Evolutionary conservation across 345 rosid genomes (phyloP), one percentile per base, ranked within the genome.

Genomic region (Adansonia digitata): DNA sequence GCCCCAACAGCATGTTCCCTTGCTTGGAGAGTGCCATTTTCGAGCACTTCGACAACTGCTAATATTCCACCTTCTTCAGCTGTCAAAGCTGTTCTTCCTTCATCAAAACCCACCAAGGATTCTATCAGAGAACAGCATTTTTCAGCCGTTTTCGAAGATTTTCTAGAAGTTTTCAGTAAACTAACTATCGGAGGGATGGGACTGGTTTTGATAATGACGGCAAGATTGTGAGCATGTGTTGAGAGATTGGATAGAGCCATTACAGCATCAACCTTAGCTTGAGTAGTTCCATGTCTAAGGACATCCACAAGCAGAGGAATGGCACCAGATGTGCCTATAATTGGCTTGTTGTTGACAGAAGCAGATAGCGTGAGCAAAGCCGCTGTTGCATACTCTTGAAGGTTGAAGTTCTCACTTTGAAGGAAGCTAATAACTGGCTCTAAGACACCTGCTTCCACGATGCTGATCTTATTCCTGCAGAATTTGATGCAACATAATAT

Each of bases 221-320:
- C 78, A 20, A 86, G 80, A 76, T 93, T 93, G 65, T 80, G 75
- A 4, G 85, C 51, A 77, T 74, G 72, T 0, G 98, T 91, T 29
- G 99, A 93, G 78, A 95, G 98, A 80, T 95, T 95, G 74, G 94
- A 91, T 69, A 95, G 93, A 46, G 91, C 90, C 91, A 81, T 86
- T 11, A 87, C 81, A 2, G 95, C 81, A 78, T 91, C 95, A 26
- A 62, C 82, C 81, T 81, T 90, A 52, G 97, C 97, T 86, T 93
- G 99, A 77, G 87, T 80, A 79, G 85, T 89, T 66, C 98, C 99
- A 15, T 80, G 68, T 80, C 81, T 78, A 15, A 95, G 84, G 74
- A 91, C 88, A 80, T 87, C 83, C 42, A 84, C 97, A 51, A 95
- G 85, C 52, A 90, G 77, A 78, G 99, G 99, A 82, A 93, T 89